Base-by-base conservation (phyloP, 1,139 yeast genomes). In the Pichia sp. region DNA sequence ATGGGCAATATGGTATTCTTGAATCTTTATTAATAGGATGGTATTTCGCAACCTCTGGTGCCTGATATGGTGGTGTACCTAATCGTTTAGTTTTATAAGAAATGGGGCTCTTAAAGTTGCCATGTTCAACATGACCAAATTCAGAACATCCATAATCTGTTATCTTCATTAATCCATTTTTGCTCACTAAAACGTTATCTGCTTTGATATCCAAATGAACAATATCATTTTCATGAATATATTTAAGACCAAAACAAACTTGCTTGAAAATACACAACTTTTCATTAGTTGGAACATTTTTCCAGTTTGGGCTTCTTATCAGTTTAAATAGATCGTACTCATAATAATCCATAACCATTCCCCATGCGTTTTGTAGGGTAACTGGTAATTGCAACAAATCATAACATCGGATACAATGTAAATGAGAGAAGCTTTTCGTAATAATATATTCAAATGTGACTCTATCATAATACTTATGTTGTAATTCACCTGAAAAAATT, bases 101-200 rank as follows among this genome's bases (percentile, higher is more conserved):
- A 4, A 79, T 51, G 3, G 74, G 72, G 20, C 76, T 66, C 1
- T 63, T 52, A 16, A 75, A 66, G 59, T 81, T 77, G 2, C 74
- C 74, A 0, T 76, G 76, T n/a, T 59, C 64, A 40, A 63, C 71
- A 58, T 78, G 82, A 19, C 79, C 84, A 60, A 70, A 75, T 40
- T 74, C 80, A 44, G 85, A 74, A 18, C 80, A 81, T 43, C 93
- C 93, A 60, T 82, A 83, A 64, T 83, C 93, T 38, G 88, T 80
- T 28, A 83, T 61, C 55, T 82, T 81, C 35, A 80, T 76, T 24
- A 79, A 57, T 2, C 91, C 91, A 68, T 69, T 64, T 21, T 61
- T 61, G 43, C 74, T 73, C 29, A 80, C 55, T 39, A 80, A 64
- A 11, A 80, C 63, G 53, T 80, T 80, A 45, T 80, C 82, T 1